Conservation (phyloP, 192 early-diverging fungal species). For the Podila minutissima region DNA sequence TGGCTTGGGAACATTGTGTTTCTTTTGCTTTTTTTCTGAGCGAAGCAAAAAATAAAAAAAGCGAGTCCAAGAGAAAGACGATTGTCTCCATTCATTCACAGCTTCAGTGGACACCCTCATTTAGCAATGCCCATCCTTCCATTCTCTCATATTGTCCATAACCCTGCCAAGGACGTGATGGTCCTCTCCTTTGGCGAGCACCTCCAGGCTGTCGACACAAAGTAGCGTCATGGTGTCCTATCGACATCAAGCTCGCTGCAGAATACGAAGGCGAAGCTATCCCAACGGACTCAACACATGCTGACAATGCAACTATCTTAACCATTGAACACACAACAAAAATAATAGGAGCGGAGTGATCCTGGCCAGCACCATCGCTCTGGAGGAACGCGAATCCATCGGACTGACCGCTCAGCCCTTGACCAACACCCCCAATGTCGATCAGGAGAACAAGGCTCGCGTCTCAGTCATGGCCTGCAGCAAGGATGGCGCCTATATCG, state of each 20-base stretch:
- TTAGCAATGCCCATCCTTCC: slow-evolving; percentile 47
- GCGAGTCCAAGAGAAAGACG: slow-evolving; percentile 3
- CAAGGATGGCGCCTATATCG: slow-evolving; percentile 65
- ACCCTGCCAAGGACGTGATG: slow-evolving; percentile 56
- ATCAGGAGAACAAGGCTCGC: slow-evolving; percentile 44
- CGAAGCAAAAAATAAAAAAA: not conserved
- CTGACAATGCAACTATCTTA: slow-evolving; percentile 7
- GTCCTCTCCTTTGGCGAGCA: slow-evolving; percentile 61
- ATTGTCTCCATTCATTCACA: not conserved
- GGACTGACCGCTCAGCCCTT: slow-evolving; percentile 28
- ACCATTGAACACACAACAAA: slow-evolving; percentile 5
- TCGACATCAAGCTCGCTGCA: not conserved
- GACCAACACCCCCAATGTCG: slow-evolving; percentile 30
- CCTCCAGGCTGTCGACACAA: slow-evolving; percentile 60
- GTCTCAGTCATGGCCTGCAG: slow-evolving; percentile 66
- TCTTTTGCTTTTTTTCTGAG: not conserved
- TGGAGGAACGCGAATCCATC: slow-evolving; percentile 25
- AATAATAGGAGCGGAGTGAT: slow-evolving; percentile 26
- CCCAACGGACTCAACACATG: too few relatives aligned
- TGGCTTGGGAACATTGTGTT: slow-evolving; percentile 3
- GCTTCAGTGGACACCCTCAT: not conserved
- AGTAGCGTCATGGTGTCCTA: slow-evolving; percentile 21
- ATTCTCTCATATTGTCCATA: slow-evolving; percentile 57
- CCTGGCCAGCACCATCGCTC: slow-evolving; percentile 19
- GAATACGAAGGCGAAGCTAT: not conserved